Base-by-base conservation (phyloP, 202 grass and related monocot species). In the Schoenoplectus triqueter region DNA sequence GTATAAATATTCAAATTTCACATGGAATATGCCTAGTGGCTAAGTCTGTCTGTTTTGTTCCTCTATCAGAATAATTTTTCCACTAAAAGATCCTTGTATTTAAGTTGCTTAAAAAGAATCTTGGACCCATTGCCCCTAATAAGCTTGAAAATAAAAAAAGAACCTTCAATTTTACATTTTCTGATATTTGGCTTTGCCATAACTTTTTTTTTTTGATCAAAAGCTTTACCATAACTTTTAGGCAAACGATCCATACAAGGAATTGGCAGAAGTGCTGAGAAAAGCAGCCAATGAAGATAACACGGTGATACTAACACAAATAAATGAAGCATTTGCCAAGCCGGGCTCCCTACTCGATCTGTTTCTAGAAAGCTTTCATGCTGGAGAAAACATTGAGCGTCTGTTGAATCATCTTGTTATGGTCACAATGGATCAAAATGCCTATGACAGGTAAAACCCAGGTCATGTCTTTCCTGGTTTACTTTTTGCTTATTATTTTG, bases 231-330 rank as follows among this genome's bases (percentile, higher is more conserved):
- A 2, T 54, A 20, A 57, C n/a, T 18, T 71, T 64, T 83, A 92
- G 88, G 80, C 63, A 0, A n/a, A 75, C 8, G 80, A 88, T 31
- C 47, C 84, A 22, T 93, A 80, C 42, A 88, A 90, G 3, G 93
- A 96, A 48, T 83, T 98, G 66, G 87, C 85, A 59, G 89, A 94
- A 87, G 89, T 98, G 59, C 77, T 98, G 14, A 84, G 31, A 51
- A 73, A 74, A 0, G 95, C 92, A 47, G 92, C 92, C 52, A 93
- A 85, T 52, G 54, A 84, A 65, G 91, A 98, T 72, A 81, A 87
- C 75, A 98, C 91, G 59, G 89, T 97, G 85, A 90, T 97, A 85
- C 89, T 97, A 86, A 91, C 95, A 22, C 84, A 90, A 80, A 94
- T 94, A 71, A 94, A 94, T 69, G 88, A 87, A 78, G 94, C 91